Base-by-base conservation (phyloP, 257 asterid species). In the Datura wrightii region DNA sequence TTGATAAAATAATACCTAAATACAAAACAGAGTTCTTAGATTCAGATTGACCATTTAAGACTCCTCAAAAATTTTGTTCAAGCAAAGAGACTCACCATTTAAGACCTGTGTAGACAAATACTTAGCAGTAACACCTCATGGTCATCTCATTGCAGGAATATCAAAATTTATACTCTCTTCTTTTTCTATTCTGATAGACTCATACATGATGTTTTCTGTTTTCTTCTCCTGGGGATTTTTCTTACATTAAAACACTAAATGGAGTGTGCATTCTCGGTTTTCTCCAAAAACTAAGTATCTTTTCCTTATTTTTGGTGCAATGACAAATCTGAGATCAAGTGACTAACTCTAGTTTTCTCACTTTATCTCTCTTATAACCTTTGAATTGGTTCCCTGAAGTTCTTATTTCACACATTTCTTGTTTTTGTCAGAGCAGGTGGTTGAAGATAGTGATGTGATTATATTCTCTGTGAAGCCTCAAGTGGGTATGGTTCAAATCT, bases 381-480 rank as follows among this genome's bases (percentile, higher is more conserved):
- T 72, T n/a, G 11, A 24, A 78, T 69, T 62, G 31, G 37, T 81
- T 50, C 56, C 42, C 60, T 69, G 76, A 2, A 66, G 76, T 24
- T 86, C 48, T 79, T 54, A 46, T 62, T 80, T 79, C 46, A 52
- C 65, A 84, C 56, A 63, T 15, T 66, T 82, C 37, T 37, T 62
- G 16, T 88, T 56, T 89, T 85, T 84, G 85, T 58, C 84, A 74
- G 55, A 58, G 85, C 95, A 96, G 99, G 99, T 94, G 39, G 97
- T 94, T 86, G 91, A 92, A 90, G 94, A 91, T 79, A 91, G 97
- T 82, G 98, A 96, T 79, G 98, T 96, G 84, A 90, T 96, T 81
- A 74, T 94, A 76, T 91, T 96, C 88, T 94, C 98, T 18, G 98
- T 96, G 89, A 96, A 94, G 86, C 98, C 99, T 89, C 98, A 96